Conservation (phyloP, 2,329 filamentous ascomycete species). For the Botryosphaeria dothidea region DNA sequence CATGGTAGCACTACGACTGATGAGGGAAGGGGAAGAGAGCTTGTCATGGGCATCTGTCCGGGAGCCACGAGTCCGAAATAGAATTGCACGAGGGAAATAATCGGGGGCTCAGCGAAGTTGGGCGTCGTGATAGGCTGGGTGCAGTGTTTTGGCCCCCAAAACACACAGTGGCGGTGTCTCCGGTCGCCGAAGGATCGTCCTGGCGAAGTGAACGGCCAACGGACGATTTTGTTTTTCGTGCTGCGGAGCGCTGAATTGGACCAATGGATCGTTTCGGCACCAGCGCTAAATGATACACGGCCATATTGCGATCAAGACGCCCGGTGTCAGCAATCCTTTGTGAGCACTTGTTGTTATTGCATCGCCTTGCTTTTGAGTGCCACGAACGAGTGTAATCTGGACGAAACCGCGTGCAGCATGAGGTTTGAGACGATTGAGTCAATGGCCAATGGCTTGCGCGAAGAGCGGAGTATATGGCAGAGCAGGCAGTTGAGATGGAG, state of each 20-base stretch:
- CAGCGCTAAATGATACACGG: too few relatives aligned
- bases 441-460: background rate
- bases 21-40: too few relatives aligned
- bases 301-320: too few relatives aligned
- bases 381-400: background rate
- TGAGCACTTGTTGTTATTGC: background rate
- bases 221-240: background rate
- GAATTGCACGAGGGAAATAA: background rate
- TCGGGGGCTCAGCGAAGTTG: background rate
- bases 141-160: background rate
- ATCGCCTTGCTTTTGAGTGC: background rate
- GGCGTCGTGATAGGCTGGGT: background rate
- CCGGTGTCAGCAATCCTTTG: too few relatives aligned
- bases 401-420: background rate
- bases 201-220: background rate
- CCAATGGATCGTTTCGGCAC: too few relatives aligned
- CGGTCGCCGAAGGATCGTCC: background rate
- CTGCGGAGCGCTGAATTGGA: background rate
- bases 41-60: too few relatives aligned
- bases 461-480: too few relatives aligned
- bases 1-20: too few relatives aligned
- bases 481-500: too few relatives aligned
- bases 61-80: background rate
- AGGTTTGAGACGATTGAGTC: background rate
- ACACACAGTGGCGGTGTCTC: background rate